These are phyloP conservation scores for Solanum pennellii DNA, from an alignment of 257 asterid species.

Conservation along the genomic window DNA sequence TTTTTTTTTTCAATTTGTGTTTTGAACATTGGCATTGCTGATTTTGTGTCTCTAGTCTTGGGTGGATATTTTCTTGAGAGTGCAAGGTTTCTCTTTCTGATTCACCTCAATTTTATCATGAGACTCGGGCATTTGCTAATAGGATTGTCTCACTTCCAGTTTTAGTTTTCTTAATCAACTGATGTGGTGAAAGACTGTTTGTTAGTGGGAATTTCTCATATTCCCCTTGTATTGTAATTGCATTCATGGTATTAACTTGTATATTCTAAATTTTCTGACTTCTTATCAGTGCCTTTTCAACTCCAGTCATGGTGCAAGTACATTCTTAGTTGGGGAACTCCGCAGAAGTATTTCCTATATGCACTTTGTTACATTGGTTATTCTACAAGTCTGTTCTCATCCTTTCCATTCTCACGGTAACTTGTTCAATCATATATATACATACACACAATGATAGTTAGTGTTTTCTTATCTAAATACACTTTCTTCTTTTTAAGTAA, in stretches of 20 bases:
- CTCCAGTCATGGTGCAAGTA: not conserved
- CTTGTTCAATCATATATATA: not conserved
- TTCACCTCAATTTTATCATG: not conserved
- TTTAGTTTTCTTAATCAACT: not conserved
- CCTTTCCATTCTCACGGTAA: not conserved
- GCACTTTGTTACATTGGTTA: not conserved
- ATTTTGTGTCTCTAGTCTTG: not conserved
- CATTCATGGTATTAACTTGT: not conserved
- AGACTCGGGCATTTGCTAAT: not conserved
- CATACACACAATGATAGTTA: not conserved
- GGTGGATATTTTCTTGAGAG: not conserved
- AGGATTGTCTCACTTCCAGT: not conserved
- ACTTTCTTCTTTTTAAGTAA: not conserved
- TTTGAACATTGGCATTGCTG: not conserved
- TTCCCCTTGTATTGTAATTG: not conserved
- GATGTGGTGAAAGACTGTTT: not conserved
- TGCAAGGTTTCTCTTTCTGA: not conserved
- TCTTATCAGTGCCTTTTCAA: not conserved
- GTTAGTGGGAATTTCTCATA: not conserved
- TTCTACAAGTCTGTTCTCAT: not conserved
- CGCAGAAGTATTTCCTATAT: not conserved
- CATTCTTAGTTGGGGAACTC: not conserved
- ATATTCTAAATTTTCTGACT: not conserved
- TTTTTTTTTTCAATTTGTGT: not conserved
- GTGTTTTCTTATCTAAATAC: not conserved